Conservation (phyloP, 2,329 filamentous ascomycete species). For the Rhynchosporium graminicola region DNA sequence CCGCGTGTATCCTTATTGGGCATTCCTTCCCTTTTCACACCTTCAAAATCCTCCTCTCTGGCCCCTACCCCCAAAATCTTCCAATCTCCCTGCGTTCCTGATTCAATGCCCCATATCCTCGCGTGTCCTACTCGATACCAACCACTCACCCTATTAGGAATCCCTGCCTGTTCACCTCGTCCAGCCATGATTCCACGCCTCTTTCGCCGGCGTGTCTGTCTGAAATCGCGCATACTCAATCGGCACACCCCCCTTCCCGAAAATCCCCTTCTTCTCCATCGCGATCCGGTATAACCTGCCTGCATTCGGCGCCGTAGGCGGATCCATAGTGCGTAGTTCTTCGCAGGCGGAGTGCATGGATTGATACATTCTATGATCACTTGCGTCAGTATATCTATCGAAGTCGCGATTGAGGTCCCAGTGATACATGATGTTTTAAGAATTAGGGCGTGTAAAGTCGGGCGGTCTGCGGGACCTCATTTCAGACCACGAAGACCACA, state of each 20-base stretch:
- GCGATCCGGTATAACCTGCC: constrained; percentile 82
- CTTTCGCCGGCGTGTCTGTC: constrained; percentile 76
- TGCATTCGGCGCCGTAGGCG: constrained; percentile 46
- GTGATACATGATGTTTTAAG: too few species aligned
- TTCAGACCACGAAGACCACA: too few species aligned
- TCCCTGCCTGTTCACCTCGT: constrained; percentile 52
- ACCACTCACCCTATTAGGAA: too few species aligned
- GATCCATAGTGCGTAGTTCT: constrained; percentile 64
- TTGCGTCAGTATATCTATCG: too few species aligned
- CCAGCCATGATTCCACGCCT: constrained; percentile 95
- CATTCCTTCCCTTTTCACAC: neutral
- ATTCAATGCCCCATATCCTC: neutral
- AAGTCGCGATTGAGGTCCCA: too few species aligned
- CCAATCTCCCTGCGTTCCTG: neutral
- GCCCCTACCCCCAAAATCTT: neutral
- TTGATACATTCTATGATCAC: constrained; percentile 59
- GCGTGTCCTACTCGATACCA: too few species aligned
- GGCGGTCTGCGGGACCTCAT: too few species aligned
- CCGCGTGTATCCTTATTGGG: too few species aligned
- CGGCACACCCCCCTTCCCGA: constrained; percentile 70
- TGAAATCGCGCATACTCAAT: constrained; percentile 88
- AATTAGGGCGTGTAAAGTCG: too few species aligned
- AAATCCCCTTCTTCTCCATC: constrained; percentile 88
- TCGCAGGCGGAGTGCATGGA: constrained; percentile 86
- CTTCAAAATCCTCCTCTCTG: neutral